A percentile compares a stretch with the other conserved stretches of the same genome.
Evolutionary conservation across 2,329 filamentous ascomycete species (phyloP).

Genomic region (Pestalotiopsis sp.): DNA sequence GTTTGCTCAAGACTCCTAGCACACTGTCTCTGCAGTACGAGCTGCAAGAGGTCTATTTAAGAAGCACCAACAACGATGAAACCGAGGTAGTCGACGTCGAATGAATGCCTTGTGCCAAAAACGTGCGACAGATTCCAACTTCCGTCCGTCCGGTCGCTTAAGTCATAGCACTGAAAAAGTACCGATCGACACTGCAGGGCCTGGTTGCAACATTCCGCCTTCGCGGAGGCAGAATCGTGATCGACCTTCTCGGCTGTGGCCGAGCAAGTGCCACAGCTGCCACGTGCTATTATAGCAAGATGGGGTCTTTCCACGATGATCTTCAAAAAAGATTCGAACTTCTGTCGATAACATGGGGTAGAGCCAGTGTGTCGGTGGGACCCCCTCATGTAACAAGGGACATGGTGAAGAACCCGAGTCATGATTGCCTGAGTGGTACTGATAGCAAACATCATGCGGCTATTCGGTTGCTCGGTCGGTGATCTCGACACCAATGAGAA

Average conservation of each 20-base stretch:
- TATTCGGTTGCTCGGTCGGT: background rate
- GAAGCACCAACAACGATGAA: background rate
- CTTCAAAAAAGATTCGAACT: background rate
- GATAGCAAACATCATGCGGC: background rate
- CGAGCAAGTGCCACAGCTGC: background rate
- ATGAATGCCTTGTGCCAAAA: background rate
- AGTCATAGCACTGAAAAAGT: background rate
- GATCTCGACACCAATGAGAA: background rate
- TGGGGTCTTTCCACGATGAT: background rate
- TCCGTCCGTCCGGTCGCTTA: background rate
- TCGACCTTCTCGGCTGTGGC: background rate
- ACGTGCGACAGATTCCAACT: background rate
- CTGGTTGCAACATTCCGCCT: background rate
- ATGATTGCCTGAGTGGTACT: background rate
- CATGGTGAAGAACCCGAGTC: background rate
- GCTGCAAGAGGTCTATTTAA: background rate
- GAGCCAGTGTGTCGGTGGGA: background rate
- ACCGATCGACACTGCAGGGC: background rate
- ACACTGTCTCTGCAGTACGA: background rate
- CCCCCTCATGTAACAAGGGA: background rate
- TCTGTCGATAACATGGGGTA: background rate
- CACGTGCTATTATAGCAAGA: background rate
- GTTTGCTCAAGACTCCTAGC: background rate
- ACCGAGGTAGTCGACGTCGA: background rate
- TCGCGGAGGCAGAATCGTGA: background rate